These are phyloP conservation scores for Emericellopsis atlantica DNA, from an alignment of 2,329 filamentous ascomycete genomes.

Conservation along the genomic window DNA sequence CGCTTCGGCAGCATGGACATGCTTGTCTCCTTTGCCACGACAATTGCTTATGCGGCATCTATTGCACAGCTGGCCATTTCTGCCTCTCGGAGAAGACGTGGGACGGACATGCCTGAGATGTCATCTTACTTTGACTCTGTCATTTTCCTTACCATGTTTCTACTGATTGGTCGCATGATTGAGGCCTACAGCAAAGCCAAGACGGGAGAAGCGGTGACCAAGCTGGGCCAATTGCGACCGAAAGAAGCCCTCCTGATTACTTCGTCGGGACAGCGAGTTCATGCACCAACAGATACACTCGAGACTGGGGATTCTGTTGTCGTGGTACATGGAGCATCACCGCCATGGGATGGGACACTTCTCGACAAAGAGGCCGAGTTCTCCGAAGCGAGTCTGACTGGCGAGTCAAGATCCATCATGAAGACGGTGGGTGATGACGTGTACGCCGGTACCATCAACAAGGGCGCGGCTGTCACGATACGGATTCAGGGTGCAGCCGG, in stretches of 20 bases:
- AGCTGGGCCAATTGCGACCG: conserved; percentile 66
- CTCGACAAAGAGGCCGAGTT: conserved; percentile 54
- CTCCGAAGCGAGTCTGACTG: conserved; percentile 84
- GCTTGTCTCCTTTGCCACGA: conserved; percentile 78
- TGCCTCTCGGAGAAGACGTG: conserved; percentile 27
- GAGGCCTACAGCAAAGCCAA: conserved; percentile 89
- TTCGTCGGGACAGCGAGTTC: conserved; percentile 25
- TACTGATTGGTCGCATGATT: conserved; percentile 61
- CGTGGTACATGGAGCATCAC: conserved; percentile 68
- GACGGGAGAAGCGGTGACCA: conserved; percentile 74
- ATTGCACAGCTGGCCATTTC: conserved; percentile 58
- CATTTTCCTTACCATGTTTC: conserved; percentile 80
- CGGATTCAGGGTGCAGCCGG: conserved; percentile 53
- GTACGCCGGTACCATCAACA: conserved; percentile 65
- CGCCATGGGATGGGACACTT: conserved; percentile 68
- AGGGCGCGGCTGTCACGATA: conserved; percentile 48
- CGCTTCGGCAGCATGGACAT: conserved; percentile 97
- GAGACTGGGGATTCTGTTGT: conserved; percentile 64
- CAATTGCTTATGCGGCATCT: conserved; percentile 77
- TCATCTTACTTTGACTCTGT: conserved; percentile 75
- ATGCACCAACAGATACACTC: conserved; percentile 49
- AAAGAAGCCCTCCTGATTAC: conserved; percentile 59
- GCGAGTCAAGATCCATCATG: conserved; percentile 56
- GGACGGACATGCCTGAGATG: conserved; percentile 30
- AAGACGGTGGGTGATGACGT: conserved; percentile 53